Base-by-base conservation (phyloP, 2,329 filamentous ascomycete genomes). In the Sarocladium brachiariae region DNA sequence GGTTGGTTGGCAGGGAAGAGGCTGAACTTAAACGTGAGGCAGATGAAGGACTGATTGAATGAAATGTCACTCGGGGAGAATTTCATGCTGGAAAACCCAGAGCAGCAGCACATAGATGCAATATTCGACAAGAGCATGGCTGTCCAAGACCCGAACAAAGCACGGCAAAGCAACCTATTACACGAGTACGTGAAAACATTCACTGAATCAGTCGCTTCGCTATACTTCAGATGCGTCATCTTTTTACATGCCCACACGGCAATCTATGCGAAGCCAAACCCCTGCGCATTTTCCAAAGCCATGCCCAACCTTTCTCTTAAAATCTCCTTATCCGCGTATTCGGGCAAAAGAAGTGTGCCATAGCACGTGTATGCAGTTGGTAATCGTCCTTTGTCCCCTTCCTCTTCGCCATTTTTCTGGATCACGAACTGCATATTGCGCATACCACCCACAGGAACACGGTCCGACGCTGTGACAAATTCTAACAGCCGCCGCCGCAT, bases 311-410 rank as follows among this genome's bases (percentile, higher is more conserved):
- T 88, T 68, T 84, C 76, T 63, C 76, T 76, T 62, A 99, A 64
- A 31, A 87, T 80, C 53, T 86, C 82, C 61, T 75, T 80, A 34
- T 80, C 80, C 50, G 71, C 76, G 65, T 97, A 99, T 67, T 91
- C 84, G 1, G 93, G 93, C 54, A 99, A 66, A 56, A 95, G 70
- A 41, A 99, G 69, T 45, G 87, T 91, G 2, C 92, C 89, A 69
- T 96, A 97, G 67, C 93, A 99, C 0, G 93, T 99, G 61, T 90
- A 86, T 54, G 89, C 92, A 4, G 87, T 95, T 3, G 93, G 93
- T 58, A 99, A 61, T 55, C 80, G 77, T 0, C 76, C 77, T 2
- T 64, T 62, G 2, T 72, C 70, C 2, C 70, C 73, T 6, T 75
- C 70, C 56, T 79, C 85, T 50, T 83, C 75, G 14, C 87, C 83